phyloP scores from a whole-genome alignment of 2,329 filamentous ascomycete species.

The Penicillium paneum region DNA sequence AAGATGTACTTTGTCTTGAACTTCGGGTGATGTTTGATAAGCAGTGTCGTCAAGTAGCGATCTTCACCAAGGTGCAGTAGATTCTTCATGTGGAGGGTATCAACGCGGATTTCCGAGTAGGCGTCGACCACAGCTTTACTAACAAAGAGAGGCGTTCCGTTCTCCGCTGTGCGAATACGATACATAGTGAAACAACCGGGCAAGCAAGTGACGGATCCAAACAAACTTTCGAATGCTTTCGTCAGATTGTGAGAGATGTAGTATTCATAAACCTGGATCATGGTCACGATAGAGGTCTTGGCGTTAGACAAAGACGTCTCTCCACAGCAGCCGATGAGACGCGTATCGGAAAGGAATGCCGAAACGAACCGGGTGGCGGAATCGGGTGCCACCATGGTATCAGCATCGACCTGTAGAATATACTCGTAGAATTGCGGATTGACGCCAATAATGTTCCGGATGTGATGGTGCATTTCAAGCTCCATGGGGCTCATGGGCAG shows the following conservation, averaged over 20 bases:
- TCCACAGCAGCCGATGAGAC: slow-evolving; percentile 89
- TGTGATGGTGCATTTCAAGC: slow-evolving; percentile 97
- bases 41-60: slow-evolving; percentile 90
- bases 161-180: slow-evolving; percentile 88
- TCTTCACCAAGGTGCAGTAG: slow-evolving; percentile 94
- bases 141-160: slow-evolving; percentile 92
- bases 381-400: slow-evolving; percentile 88
- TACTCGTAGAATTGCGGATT: slow-evolving; percentile 99
- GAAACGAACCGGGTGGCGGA: slow-evolving; percentile 90
- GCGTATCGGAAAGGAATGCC: slow-evolving; percentile 84
- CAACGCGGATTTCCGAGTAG: slow-evolving; percentile 90
- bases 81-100: slow-evolving; percentile 99
- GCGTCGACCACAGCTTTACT: slow-evolving; percentile 84
- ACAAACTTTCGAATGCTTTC: slow-evolving; percentile 96
- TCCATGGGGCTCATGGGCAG: slow-evolving; percentile 93
- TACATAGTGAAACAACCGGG: slow-evolving; percentile 99
- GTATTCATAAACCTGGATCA: slow-evolving; percentile 99
- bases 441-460: slow-evolving; percentile 96
- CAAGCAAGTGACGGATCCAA: slow-evolving; percentile 94
- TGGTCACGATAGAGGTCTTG: slow-evolving; percentile 89
- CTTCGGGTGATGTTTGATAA: slow-evolving; percentile 85
- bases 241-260: slow-evolving; percentile 97
- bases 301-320: slow-evolving; percentile 92
- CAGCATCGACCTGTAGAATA: slow-evolving; percentile 92
- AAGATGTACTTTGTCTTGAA: slow-evolving; percentile 99